Evolutionary conservation across 129 eudicot genomes (phyloP).

Genomic region (Logfia minima): DNA sequence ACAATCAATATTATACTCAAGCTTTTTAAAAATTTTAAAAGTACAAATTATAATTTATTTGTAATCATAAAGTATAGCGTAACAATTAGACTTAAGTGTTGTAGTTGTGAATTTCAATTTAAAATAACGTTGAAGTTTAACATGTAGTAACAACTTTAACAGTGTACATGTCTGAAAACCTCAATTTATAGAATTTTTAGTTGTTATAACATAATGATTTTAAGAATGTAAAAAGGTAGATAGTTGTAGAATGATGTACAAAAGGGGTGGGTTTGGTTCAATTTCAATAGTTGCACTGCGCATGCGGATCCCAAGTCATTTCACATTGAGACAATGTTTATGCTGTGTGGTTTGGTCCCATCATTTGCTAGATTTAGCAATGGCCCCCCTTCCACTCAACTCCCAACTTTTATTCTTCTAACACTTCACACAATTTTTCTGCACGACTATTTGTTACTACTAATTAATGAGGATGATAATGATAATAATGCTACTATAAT

Average conservation of each 20-base stretch:
- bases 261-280: slow-evolving; percentile 5
- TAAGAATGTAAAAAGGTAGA: neutral
- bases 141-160: too few species aligned
- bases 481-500: too few species aligned
- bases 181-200: too few species aligned
- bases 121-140: too few species aligned
- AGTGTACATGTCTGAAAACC: too few species aligned
- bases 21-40: too few species aligned
- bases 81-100: too few species aligned
- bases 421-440: slow-evolving; percentile 4
- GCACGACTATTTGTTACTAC: neutral
- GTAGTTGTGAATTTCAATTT: too few species aligned
- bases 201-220: neutral
- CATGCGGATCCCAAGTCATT: slow-evolving; percentile 39
- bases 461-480: too few species aligned
- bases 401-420: slow-evolving; percentile 17
- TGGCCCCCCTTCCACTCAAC: slow-evolving; percentile 26
- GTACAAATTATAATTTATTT: too few species aligned
- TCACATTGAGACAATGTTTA: slow-evolving; percentile 29
- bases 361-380: slow-evolving; percentile 35
- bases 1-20: too few species aligned
- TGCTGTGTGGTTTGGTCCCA: slow-evolving; percentile 25
- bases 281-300: slow-evolving; percentile 17
- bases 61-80: too few species aligned
- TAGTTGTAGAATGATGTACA: neutral